Evolutionary conservation across 192 early-diverging fungal species (phyloP), one percentile per base, ranked within the genome.

Genomic region (Entrophospora sp.): DNA sequence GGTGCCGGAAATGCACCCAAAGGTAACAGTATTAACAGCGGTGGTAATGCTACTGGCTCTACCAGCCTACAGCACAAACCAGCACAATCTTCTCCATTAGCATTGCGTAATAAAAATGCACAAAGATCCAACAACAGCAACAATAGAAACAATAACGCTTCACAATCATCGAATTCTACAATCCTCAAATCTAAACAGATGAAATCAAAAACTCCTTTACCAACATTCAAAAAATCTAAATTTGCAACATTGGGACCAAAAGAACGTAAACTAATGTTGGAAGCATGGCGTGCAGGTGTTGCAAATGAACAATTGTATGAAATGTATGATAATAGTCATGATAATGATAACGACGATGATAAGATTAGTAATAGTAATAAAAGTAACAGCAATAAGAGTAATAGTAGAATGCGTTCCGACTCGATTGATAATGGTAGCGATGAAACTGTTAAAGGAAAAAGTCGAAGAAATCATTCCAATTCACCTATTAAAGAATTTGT

Each of bases 261-360:
- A 25, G 58, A 70, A 42, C 69, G 75, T 24, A 67, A 77, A 16
- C 67, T 49, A 4, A 71, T 69, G 60, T 70, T 77, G 75, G 75
- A 77, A 42, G 68, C 68, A 0, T 77, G 75, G 75, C 56, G 75
- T 27, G 68, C 66, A 12, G 72, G 68, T 25, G 75, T 77, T 20
- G 72, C 73, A 5, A 66, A 66, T 42, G 64, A 66, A 40, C 64
- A 56, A n/a, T 12, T 20, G n/a, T n/a, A n/a, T 6, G 25, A 7
- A 18, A 48, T 20, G 5, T 40, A 9, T 52, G n/a, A 25, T 10
- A 52, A 52, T 49, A 22, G 2, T 16, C 5, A 25, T 30, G 1
- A 6, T 0, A 57, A 57, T 24, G 53, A 2, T 14, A 57, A 34
- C 12, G 27, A 31, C 12, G 5, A 5, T 32, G 12, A 32, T 31